phyloP scores from a whole-genome alignment of 2,329 filamentous ascomycete species.

The Colletotrichum noveboracense region DNA sequence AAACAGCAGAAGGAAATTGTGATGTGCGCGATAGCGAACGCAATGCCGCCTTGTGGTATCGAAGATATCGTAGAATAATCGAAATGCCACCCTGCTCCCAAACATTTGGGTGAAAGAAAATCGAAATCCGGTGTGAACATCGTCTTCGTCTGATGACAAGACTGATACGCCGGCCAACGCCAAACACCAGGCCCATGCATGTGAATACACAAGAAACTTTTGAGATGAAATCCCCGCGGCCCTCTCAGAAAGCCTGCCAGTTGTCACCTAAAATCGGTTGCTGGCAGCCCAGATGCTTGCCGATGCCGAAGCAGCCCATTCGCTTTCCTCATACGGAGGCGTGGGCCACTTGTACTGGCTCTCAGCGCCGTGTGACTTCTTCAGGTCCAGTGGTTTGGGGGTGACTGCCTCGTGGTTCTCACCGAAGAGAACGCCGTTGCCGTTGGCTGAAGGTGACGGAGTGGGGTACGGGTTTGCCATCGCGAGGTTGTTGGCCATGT shows the following conservation, averaged over 20 bases:
- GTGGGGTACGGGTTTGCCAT: constrained; percentile 69
- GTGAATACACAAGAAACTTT: constrained; percentile 20
- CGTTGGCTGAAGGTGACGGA: constrained; percentile 80
- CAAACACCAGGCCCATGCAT: constrained; percentile 23
- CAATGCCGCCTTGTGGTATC: constrained; percentile 21
- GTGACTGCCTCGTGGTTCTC: constrained; percentile 66
- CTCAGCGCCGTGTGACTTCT: constrained; percentile 49
- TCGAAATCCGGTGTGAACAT: constrained; percentile 14
- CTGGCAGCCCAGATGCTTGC: constrained; percentile 81
- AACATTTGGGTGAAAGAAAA: constrained; percentile 23
- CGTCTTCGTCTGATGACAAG: not conserved
- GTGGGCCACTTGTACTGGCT: constrained; percentile 83
- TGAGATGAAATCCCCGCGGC: not conserved
- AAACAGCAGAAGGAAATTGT: constrained; percentile 6
- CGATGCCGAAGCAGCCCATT: constrained; percentile 86
- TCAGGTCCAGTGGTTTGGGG: constrained; percentile 75
- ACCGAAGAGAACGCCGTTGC: constrained; percentile 78
- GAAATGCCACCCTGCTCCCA: constrained; percentile 13
- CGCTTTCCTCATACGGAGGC: constrained; percentile 90
- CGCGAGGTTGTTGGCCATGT: constrained; percentile 68
- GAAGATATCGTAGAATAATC: constrained; percentile 22
- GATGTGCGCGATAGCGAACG: constrained; percentile 15
- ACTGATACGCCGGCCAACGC: constrained; percentile 14
- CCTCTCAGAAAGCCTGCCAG: not conserved
- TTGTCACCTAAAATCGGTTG: constrained; percentile 58